Evolutionary conservation across 2,329 filamentous ascomycete genomes (phyloP).

Genomic region (Diaporthe sp.): DNA sequence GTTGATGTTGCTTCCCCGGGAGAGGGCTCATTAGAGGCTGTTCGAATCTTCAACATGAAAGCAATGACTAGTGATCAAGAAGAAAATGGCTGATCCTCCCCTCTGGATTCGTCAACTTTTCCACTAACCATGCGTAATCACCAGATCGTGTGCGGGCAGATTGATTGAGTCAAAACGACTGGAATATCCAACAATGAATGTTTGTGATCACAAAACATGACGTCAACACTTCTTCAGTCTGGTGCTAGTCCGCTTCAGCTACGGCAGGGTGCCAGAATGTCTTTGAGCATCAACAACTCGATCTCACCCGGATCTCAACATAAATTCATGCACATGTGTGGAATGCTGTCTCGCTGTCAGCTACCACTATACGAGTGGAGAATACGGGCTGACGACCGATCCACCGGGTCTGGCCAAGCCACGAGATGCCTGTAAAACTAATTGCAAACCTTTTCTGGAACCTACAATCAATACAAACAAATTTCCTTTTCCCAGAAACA

Average conservation of each 20-base stretch:
- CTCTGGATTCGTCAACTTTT: not conserved
- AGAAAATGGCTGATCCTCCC: too few relatives aligned
- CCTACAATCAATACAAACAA: not conserved
- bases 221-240: slow-evolving; percentile 23
- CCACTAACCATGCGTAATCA: too few relatives aligned
- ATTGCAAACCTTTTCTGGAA: not conserved
- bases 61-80: too few relatives aligned
- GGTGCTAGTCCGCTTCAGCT: not conserved
- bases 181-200: not conserved
- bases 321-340: too few relatives aligned
- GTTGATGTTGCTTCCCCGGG: not conserved
- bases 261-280: not conserved
- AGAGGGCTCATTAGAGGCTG: not conserved
- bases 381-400: not conserved
- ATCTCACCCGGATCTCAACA: not conserved
- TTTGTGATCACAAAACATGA: not conserved
- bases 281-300: too few relatives aligned
- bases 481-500: too few relatives aligned
- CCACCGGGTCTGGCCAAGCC: not conserved
- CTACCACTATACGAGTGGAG: not conserved
- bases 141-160: not conserved
- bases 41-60: too few relatives aligned
- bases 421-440: not conserved
- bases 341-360: not conserved
- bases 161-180: not conserved